Evolutionary conservation across 1,284 basidiomycete genomes (phyloP).

Genomic region (Marasmius oreades): DNA sequence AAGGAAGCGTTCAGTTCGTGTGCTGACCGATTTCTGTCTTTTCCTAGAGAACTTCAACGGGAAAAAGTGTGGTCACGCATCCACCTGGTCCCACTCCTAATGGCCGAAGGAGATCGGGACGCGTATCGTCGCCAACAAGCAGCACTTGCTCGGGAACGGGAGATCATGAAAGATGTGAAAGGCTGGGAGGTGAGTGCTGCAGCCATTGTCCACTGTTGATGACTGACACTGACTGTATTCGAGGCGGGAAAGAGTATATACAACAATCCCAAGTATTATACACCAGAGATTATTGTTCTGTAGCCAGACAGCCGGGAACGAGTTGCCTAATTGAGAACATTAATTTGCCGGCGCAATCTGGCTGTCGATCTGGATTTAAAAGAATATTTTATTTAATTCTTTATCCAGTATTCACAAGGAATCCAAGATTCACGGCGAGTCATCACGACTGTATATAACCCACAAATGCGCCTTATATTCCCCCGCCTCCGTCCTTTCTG

Average conservation of each 20-base stretch:
- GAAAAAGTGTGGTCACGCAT: slow-evolving; percentile 97
- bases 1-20: slow-evolving; percentile 35
- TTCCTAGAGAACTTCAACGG: slow-evolving; percentile 83
- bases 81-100: slow-evolving; percentile 87
- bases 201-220: slow-evolving; percentile 30
- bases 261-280: slow-evolving; percentile 78
- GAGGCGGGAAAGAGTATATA: slow-evolving; percentile 80
- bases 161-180: slow-evolving; percentile 94
- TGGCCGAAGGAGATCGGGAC: slow-evolving; percentile 94
- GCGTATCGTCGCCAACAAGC: slow-evolving; percentile 81
- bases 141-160: slow-evolving; percentile 77
- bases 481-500: slow-evolving; percentile 11
- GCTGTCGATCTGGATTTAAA: background rate
- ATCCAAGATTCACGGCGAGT: background rate
- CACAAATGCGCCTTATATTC: background rate
- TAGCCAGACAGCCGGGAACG: slow-evolving; percentile 26
- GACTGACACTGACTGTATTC: background rate
- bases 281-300: slow-evolving; percentile 61
- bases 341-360: background rate
- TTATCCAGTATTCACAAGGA: background rate
- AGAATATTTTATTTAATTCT: background rate
- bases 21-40: slow-evolving; percentile 26
- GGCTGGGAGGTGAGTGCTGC: slow-evolving; percentile 82
- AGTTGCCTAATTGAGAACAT: slow-evolving; percentile 6
- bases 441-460: background rate